Evolutionary conservation across 352 stramenopile genomes (phyloP).

Genomic region (Phytophthora aleatoria): DNA sequence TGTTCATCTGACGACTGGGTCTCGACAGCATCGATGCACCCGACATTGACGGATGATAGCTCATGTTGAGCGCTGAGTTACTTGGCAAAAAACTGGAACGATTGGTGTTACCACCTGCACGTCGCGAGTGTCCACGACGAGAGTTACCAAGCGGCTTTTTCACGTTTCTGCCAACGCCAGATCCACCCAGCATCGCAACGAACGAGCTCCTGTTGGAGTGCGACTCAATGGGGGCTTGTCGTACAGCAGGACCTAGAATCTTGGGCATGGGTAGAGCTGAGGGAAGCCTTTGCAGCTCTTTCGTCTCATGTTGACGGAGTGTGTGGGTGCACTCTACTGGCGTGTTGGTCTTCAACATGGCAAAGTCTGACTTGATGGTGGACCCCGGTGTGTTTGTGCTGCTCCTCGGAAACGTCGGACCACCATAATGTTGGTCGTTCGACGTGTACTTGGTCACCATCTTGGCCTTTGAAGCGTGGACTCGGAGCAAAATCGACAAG

Average conservation of each 20-base stretch:
- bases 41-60: slow-evolving; percentile 15
- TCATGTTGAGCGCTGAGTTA: slow-evolving; percentile 20
- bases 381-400: slow-evolving; percentile 19
- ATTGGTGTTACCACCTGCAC: slow-evolving; percentile 5
- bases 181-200: slow-evolving; percentile 27
- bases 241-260: slow-evolving; percentile 19
- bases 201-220: slow-evolving; percentile 16
- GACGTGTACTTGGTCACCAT: slow-evolving; percentile 19
- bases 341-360: slow-evolving; percentile 31
- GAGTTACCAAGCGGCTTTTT: slow-evolving; percentile 13
- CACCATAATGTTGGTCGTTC: not conserved
- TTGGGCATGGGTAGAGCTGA: slow-evolving; percentile 27
- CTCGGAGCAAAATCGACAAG: slow-evolving; percentile 16
- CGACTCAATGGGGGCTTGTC: slow-evolving; percentile 2
- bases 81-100: slow-evolving; percentile 41
- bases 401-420: slow-evolving; percentile 7
- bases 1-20: slow-evolving; percentile 32
- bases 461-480: not conserved
- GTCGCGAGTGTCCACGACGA: slow-evolving; percentile 6
- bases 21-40: slow-evolving; percentile 21
- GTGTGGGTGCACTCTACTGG: slow-evolving; percentile 31
- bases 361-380: slow-evolving; percentile 18
- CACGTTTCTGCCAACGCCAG: not conserved
- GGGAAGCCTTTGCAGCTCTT: not conserved
- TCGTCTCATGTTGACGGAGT: slow-evolving; percentile 12